Base-by-base conservation (phyloP, 2,329 filamentous ascomycete genomes). In the Macrophomina pseudophaseolina region DNA sequence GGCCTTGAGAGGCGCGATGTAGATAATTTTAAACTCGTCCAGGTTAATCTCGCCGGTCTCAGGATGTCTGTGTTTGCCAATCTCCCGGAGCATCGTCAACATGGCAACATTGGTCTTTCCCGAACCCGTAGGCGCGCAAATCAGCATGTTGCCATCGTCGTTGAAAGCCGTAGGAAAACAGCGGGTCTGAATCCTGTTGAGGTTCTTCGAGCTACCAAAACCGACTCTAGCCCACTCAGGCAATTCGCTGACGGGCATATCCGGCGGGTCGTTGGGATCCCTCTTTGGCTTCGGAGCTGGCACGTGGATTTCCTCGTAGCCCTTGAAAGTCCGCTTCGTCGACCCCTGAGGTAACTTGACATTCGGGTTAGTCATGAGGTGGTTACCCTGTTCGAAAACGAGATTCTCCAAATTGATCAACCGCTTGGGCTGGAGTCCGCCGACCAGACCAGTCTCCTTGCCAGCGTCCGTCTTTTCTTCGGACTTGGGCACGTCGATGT, bases 81-180 rank as follows among this genome's bases (percentile, higher is more conserved):
- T 93, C 78, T 99, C 96, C 69, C 94, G 92, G 46, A 99, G 85
- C 75, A 99, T 98, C 1, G 94, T 90, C 69, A 99, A 84, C 94
- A 99, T 98, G 49, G 94, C 94, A 62, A 99, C 95, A 74, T 99
- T 99, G 1, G 95, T 99, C 82, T 99, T 99, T 76, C 95, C 95
- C 77, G 93, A 97, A 71, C 95, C 95, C 59, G 95, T 99, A 1
- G 95, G 95, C 6, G 95, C 96, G 78, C 95, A 99, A 75, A 99
- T 91, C 66, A 99, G 90, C 92, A 99, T 93, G 76, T 99, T 99
- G 38, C 93, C 94, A 75, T 99, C 96, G 68, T 94, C 91, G 68
- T 93, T 86, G 75, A 99, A 99, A 0, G 95, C 95, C 2, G 91
- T 89, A 1, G 93, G 91, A 75, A 89, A 99, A 76, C 94, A 98